Evolutionary conservation across 148 eudicot genomes (phyloP).

Genomic region (Amaranthus hypochondriacus): DNA sequence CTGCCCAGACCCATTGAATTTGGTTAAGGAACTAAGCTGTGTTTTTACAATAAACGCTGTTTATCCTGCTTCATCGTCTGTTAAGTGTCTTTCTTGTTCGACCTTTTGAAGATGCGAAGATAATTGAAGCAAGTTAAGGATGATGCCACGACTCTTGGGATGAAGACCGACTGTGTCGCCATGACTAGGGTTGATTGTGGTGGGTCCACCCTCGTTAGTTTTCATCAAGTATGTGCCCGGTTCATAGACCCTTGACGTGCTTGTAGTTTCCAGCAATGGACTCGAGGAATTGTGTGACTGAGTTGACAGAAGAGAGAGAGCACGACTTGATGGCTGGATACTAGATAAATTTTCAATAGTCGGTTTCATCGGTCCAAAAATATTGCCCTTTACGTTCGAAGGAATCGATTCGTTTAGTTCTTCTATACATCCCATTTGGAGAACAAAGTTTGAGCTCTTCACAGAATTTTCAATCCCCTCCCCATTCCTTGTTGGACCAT

Average conservation of each 20-base stretch:
- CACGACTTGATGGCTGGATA: conserved; percentile 35
- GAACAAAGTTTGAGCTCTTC: conserved; percentile 10
- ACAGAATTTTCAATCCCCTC: conserved; percentile 11
- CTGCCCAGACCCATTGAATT: conserved; percentile 13
- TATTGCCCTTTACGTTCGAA: background rate
- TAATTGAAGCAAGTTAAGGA: conserved; percentile 54
- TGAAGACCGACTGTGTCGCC: conserved; percentile 19
- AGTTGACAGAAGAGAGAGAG: conserved; percentile 96
- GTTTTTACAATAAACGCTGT: background rate
- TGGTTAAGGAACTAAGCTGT: conserved; percentile 2
- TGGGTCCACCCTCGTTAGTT: conserved; percentile 12
- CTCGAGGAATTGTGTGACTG: conserved; percentile 35
- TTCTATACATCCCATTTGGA: conserved; percentile 10
- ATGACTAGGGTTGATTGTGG: conserved; percentile 1
- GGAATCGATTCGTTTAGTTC: conserved; percentile 5
- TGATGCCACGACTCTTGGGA: conserved; percentile 33
- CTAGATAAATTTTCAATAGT: conserved; percentile 10
- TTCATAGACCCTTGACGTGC: background rate
- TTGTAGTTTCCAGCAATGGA: conserved; percentile 17
- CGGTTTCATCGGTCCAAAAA: conserved; percentile 13
- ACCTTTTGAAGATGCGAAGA: conserved; percentile 63
- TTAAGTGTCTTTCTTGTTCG: conserved; percentile 47
- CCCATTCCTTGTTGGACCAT: conserved; percentile 21
- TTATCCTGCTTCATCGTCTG: conserved; percentile 26
- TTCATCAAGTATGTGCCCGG: conserved; percentile 11